A percentile compares a stretch with the other conserved stretches of the same genome.
Conservation (phyloP, 257 asterid species). For the Capsicum pubescens region DNA sequence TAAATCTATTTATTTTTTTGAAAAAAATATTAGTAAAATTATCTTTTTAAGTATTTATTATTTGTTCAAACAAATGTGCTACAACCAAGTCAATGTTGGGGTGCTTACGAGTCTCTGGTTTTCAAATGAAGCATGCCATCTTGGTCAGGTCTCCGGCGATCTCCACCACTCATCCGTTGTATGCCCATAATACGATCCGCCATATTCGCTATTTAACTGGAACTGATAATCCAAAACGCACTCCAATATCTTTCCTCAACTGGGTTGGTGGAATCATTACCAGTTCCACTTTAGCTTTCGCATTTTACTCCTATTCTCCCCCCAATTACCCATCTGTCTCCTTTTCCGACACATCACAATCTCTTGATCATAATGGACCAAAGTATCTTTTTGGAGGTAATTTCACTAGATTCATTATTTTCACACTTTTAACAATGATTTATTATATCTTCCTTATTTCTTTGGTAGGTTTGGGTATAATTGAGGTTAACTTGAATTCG, state of each 20-base stretch:
- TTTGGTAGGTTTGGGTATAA: conserved; percentile 13
- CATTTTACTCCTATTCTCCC: conserved; percentile 44
- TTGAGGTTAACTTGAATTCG: conserved; percentile 27
- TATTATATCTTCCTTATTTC: neutral
- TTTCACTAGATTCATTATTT: neutral
- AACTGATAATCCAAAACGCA: conserved; percentile 15
- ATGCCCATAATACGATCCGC: conserved; percentile 32
- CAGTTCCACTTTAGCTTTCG: conserved; percentile 55
- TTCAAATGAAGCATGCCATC: conserved; percentile 47
- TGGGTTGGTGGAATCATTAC: conserved; percentile 64
- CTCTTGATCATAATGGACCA: conserved; percentile 36
- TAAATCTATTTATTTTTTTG: no score
- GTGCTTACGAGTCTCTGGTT: neutral
- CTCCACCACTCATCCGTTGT: conserved; percentile 37
- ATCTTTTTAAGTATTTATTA: no score
- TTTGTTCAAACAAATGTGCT: no score
- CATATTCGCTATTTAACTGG: conserved; percentile 39
- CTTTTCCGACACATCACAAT: conserved; percentile 31
- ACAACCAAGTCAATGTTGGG: no score
- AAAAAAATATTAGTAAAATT: no score
- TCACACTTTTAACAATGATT: neutral
- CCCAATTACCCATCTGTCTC: conserved; percentile 48
- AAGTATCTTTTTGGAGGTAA: conserved; percentile 67
- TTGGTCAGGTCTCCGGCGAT: conserved; percentile 65
- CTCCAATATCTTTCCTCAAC: conserved; percentile 39